Percentiles rank a stretch among this genome's conserved stretches.
These are phyloP conservation scores for Chrysosporium queenslandicum DNA, from an alignment of 2,329 filamentous ascomycete species.

Conservation along the genomic window DNA sequence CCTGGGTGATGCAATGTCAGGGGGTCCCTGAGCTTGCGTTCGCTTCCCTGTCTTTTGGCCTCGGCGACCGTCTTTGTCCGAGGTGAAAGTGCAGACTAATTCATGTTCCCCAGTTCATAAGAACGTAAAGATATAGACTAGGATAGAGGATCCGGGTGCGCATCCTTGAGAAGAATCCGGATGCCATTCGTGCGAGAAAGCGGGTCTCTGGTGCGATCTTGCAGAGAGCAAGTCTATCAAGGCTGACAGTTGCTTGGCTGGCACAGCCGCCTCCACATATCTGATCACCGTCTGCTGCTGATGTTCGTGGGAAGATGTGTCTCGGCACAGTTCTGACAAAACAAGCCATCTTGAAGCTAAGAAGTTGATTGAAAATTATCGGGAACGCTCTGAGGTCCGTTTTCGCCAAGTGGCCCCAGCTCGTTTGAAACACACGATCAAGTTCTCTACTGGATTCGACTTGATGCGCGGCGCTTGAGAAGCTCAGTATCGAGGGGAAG, in stretches of 20 bases:
- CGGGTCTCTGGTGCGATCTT: background rate
- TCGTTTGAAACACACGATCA: too few species aligned
- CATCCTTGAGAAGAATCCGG: background rate
- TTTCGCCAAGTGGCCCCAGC: too few species aligned
- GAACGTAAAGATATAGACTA: background rate
- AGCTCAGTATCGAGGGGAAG: too few species aligned
- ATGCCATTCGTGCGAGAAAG: background rate
- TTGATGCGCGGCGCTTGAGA: too few species aligned
- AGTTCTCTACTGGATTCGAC: too few species aligned
- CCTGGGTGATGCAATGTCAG: background rate
- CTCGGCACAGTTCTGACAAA: too few species aligned
- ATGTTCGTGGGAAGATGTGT: too few species aligned
- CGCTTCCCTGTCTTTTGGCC: background rate
- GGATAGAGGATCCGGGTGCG: background rate
- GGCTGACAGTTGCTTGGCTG: background rate
- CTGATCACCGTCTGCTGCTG: background rate
- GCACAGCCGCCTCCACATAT: background rate
- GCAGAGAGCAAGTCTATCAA: background rate
- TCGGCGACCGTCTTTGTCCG: too few species aligned
- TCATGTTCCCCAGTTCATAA: background rate
- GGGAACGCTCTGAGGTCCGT: too few species aligned
- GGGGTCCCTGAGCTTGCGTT: background rate
- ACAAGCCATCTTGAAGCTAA: too few species aligned
- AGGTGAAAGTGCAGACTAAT: background rate
- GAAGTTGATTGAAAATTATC: too few species aligned